A percentile compares a stretch with the other conserved stretches of the same genome.
Evolutionary conservation across 306 rosid genomes (phyloP).

Genomic region (Vigna nakashimae): DNA sequence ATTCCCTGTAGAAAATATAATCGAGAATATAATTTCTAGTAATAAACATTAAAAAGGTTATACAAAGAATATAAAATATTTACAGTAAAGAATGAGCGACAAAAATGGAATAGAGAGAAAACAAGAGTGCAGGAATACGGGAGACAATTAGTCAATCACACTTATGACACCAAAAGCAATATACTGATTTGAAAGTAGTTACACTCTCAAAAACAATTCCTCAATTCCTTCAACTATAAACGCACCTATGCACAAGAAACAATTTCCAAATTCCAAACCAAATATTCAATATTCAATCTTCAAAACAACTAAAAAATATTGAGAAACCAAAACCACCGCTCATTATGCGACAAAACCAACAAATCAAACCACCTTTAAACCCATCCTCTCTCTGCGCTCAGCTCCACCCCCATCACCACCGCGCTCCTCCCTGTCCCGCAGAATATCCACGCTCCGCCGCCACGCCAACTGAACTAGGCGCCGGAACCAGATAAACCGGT

Average conservation of each 20-base stretch:
- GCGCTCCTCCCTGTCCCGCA: conserved; percentile 49
- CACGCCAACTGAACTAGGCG: conserved; percentile 41
- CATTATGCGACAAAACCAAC: neutral
- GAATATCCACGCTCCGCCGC: conserved; percentile 58
- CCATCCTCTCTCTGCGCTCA: conserved; percentile 32
- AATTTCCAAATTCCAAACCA: conserved; percentile 37
- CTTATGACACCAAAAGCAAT: conserved; percentile 34
- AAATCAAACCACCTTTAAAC: neutral
- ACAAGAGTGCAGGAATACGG: neutral
- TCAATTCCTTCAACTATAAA: conserved; percentile 25
- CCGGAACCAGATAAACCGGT: conserved; percentile 40
- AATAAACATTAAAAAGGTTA: neutral
- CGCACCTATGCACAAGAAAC: conserved; percentile 58
- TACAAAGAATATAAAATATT: neutral
- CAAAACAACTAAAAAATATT: conserved; percentile 3
- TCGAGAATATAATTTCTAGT: neutral
- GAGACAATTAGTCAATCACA: conserved; percentile 24
- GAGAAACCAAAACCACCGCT: neutral
- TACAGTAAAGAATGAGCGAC: conserved; percentile 4
- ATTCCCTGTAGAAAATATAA: neutral
- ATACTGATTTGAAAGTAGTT: conserved; percentile 41
- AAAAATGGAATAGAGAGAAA: neutral
- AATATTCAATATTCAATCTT: conserved; percentile 24
- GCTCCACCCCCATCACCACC: conserved; percentile 51
- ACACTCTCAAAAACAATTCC: conserved; percentile 44